Conservation (phyloP, 768 basidiomycete species). For the Rhodocollybia butyracea region DNA sequence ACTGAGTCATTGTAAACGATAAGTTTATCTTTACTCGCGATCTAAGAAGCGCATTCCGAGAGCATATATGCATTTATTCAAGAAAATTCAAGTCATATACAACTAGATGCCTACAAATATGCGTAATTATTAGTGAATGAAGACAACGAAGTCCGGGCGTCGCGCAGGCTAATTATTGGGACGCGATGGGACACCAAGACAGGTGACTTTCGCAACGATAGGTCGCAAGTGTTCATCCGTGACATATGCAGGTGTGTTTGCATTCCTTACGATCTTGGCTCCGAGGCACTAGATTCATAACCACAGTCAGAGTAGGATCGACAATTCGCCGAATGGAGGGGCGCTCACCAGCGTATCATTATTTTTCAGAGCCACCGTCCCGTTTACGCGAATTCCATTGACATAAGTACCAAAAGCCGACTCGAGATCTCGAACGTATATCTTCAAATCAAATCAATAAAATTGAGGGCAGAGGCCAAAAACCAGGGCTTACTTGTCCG, state of each 20-base stretch:
- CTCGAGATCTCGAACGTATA: conserved; percentile 44
- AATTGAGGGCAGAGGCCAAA: neutral
- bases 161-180: no score
- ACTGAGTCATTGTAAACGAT: neutral
- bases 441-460: conserved; percentile 21
- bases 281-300: conserved; percentile 36
- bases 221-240: conserved; percentile 45
- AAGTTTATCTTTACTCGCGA: neutral
- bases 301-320: conserved; percentile 7
- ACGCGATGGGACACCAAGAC: conserved; percentile 21
- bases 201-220: conserved; percentile 37
- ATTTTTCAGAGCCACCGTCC: conserved; percentile 31
- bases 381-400: conserved; percentile 38
- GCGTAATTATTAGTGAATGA: no score
- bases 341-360: conserved; percentile 44
- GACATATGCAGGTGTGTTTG: conserved; percentile 33
- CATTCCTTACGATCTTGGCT: conserved; percentile 31
- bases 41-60: neutral
- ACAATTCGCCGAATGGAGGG: neutral
- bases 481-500: conserved; percentile 29
- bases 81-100: no score
- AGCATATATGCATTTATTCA: no score
- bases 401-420: conserved; percentile 47
- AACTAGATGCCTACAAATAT: no score
- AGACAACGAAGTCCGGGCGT: no score